These are phyloP conservation scores for Leptographium flavum DNA, from an alignment of 2,329 filamentous ascomycete genomes.

Conservation along the genomic window DNA sequence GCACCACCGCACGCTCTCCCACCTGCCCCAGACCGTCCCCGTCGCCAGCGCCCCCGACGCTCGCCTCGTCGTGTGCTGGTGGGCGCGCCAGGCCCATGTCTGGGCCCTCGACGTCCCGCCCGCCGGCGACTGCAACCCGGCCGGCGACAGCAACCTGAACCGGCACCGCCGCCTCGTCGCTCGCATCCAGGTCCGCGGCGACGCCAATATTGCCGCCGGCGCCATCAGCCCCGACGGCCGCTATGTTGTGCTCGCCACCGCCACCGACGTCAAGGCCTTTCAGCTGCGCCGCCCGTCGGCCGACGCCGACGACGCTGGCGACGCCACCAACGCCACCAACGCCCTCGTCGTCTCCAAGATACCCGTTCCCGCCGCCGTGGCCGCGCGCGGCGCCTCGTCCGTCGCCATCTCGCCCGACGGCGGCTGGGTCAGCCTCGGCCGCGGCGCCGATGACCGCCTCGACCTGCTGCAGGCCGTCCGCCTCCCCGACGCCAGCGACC, in stretches of 20 bases:
- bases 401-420: conserved; percentile 57
- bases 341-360: conserved; percentile 58
- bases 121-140: conserved; percentile 22
- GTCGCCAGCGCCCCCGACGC: conserved; percentile 58
- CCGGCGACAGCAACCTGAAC: conserved; percentile 23
- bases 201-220: conserved; percentile 64
- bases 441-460: conserved; percentile 6
- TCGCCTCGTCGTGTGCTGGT: conserved; percentile 78
- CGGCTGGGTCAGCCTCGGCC: conserved; percentile 48
- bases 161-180: conserved; percentile 52
- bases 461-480: conserved; percentile 33
- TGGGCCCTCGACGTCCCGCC: conserved; percentile 46
- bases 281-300: conserved; percentile 9
- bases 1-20: conserved; percentile 68
- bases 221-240: conserved; percentile 57
- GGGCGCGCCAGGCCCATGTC: conserved; percentile 74
- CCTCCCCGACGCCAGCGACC: conserved; percentile 11
- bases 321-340: conserved; percentile 20
- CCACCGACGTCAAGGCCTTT: conserved; percentile 43
- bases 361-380: conserved; percentile 41
- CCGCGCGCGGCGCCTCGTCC: conserved; percentile 49
- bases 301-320: no score
- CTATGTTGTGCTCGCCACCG: conserved; percentile 63
- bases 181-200: conserved; percentile 54
- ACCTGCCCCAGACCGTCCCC: conserved; percentile 65